Base-by-base conservation (phyloP, 805 yeast species). In the Nakazawaea wyomingensis region DNA sequence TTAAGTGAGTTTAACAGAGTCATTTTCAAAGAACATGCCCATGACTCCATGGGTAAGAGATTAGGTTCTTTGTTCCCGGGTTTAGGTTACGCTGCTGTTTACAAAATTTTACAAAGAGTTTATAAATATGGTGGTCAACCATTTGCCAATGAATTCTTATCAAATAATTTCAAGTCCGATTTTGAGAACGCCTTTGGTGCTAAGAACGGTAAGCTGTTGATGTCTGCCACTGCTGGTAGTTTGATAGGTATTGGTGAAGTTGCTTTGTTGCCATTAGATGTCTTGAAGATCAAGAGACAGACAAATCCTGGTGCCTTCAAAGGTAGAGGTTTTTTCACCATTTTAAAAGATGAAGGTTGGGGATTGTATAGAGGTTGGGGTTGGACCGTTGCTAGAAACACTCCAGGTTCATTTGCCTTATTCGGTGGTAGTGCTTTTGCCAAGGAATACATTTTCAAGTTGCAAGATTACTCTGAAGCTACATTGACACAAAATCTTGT, bases 71-170 rank as follows among this genome's bases (percentile, higher is more conserved):
- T 93, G 50, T 93, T 93, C 71, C 99, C 99, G 16, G 99, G 99
- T 62, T 76, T 93, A 50, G 98, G 98, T 20, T 93, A 93, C 61
- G 99, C 99, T 50, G 98, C 99, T 37, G 86, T 89, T 52, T 93
- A 93, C 74, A 93, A 93, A 68, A 84, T 93, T 54, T 71, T 91
- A 54, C 99, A 93, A 69, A 81, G 99, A 71, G 97, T 93, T 44
- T 93, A 93, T 78, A 93, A 93, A 69, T 93, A 93, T 64, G 98
- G 99, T 60, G 99, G 99, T 40, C 99, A 93, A 71, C 99, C 99
- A 37, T 90, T 88, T 60, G 99, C 91, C 50, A 93, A 93, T 61
- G 99, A 93, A 67, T 87, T 81, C 60, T 74, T 93, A 61, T 77
- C 85, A 55, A 72, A 74, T 52, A 84, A 87, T 69, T 86, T 78